Conservation (phyloP, 139 green algal genomes). For the Axilococcus clingmanii region DNA sequence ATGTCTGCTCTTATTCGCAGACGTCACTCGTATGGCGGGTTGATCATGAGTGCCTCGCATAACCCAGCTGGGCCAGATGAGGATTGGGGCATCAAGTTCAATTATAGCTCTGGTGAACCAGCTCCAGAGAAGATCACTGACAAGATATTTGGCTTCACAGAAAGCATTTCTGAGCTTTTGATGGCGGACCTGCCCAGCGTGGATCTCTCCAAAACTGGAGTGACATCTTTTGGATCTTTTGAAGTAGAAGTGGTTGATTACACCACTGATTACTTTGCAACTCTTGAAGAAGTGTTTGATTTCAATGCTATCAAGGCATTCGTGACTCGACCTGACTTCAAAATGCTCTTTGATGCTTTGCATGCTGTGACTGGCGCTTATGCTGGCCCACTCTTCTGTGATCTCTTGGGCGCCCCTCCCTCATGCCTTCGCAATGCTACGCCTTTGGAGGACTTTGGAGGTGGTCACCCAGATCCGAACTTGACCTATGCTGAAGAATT, state of each 20-base stretch:
- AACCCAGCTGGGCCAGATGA: slow-evolving; percentile 95
- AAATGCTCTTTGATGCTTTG: slow-evolving; percentile 92
- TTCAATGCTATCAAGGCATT: slow-evolving; percentile 81
- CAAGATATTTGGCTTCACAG: slow-evolving; percentile 89
- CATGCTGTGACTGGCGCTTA: slow-evolving; percentile 95
- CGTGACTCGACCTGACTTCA: slow-evolving; percentile 79
- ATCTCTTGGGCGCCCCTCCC: slow-evolving; percentile 57
- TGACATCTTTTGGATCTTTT: slow-evolving; percentile 77
- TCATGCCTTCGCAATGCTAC: slow-evolving; percentile 42
- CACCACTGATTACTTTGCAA: slow-evolving; percentile 85
- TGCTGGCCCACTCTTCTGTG: slow-evolving; percentile 82
- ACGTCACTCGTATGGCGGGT: slow-evolving; percentile 77
- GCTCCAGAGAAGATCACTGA: slow-evolving; percentile 97
- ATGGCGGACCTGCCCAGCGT: slow-evolving; percentile 89
- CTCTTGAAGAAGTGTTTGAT: slow-evolving; percentile 91
- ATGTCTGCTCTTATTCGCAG: slow-evolving; percentile 92
- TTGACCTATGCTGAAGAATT: slow-evolving; percentile 98
- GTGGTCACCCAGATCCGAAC: slow-evolving; percentile 97
- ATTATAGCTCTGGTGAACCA: slow-evolving; percentile 90
- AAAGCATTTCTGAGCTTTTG: slow-evolving; percentile 71
- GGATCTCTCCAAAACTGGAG: slow-evolving; percentile 75
- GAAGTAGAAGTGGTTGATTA: slow-evolving; percentile 93
- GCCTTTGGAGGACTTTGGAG: slow-evolving; percentile 85
- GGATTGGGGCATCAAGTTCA: slow-evolving; percentile 99
- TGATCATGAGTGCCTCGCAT: slow-evolving; percentile 98